phyloP scores from a whole-genome alignment of 768 basidiomycete genomes.

The Suillus spraguei region DNA sequence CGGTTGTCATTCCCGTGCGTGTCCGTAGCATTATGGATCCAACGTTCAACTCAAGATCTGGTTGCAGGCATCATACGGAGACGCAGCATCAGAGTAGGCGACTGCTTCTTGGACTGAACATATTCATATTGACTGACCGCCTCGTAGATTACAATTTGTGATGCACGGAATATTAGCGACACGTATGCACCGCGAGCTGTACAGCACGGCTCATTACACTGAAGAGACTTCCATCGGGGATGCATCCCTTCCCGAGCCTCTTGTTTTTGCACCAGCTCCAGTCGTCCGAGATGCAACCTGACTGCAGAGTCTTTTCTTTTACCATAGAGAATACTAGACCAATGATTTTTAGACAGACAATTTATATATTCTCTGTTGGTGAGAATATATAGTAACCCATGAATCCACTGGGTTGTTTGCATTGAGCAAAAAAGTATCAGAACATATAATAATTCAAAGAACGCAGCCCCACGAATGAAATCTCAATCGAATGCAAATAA shows the following conservation, averaged over 20 bases:
- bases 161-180: neutral
- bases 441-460: neutral
- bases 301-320: neutral
- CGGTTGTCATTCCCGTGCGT: neutral
- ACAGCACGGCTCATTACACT: neutral
- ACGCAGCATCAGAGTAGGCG: neutral
- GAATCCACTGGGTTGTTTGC: neutral
- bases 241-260: neutral
- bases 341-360: slow-evolving; percentile 22
- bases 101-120: neutral
- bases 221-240: neutral
- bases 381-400: neutral
- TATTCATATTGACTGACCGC: neutral
- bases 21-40: neutral
- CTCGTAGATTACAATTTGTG: neutral
- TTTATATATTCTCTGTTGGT: neutral
- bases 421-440: too few species aligned
- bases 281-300: neutral
- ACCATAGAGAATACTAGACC: neutral
- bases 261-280: neutral
- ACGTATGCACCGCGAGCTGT: neutral
- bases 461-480: neutral
- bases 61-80: neutral
- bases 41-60: neutral
- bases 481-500: neutral